Base-by-base conservation (phyloP, 2,329 filamentous ascomycete species). In the Pseudogymnoascus sp. region DNA sequence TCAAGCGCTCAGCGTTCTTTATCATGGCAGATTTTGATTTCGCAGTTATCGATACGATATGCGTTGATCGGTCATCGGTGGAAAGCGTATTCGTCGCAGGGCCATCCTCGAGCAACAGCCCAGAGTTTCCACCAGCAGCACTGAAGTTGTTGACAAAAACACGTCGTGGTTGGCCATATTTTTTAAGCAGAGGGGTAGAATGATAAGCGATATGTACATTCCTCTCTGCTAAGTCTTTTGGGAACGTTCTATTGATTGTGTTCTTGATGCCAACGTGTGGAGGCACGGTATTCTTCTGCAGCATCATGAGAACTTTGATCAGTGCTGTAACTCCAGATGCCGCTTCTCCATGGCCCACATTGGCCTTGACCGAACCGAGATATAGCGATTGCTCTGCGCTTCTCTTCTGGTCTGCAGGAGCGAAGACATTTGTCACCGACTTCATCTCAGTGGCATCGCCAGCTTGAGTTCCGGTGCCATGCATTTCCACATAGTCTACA, bases 401-500 rank as follows among this genome's bases (percentile, higher is more conserved):
- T 60, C 84, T 77, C 64, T 71, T 77, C 42, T 77, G 75, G 66
- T 80, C 74, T 61, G 78, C 76, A 22, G 82, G 82, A 42, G 84
- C 84, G 67, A 88, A 88, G 19, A 82, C 78, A 58, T 84, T 81
- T 39, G 86, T 84, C 58, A 95, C 88, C 0, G 88, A 91, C 0
- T 84, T 79, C 87, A 93, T 92, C 73, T 96, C 92, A 3, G 85
- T 88, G 6, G 85, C 86, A 70, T 96, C 91, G 64, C 90, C 91
- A 33, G 89, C 90, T 73, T 94, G 90, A 0, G 90, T 96, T 33
- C 91, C 91, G 2, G 91, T 96, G 12, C 90, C 91, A 73, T 96
- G 91, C 86, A 94, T 91, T 75, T 95, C 91, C 7, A 96, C 86
- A 70, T 93, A 95, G 73, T 86, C 86, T 58, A 96, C 82, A 66